Evolutionary conservation across 2,329 filamentous ascomycete species (phyloP).

Genomic region (Coleophoma eucalyptorum): DNA sequence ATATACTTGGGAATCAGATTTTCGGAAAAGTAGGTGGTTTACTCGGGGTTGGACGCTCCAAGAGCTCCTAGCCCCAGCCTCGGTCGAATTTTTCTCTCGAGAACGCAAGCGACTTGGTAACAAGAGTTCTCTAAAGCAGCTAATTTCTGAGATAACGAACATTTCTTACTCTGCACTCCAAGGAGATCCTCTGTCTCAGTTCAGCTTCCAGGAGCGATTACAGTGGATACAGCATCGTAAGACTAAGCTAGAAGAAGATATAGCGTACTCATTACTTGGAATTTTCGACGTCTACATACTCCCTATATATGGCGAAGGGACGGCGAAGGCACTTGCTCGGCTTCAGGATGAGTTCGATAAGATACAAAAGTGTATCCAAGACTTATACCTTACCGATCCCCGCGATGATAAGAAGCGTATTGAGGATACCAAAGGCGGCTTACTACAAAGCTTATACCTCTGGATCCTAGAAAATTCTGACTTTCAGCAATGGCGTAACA

Average conservation of each 20-base stretch:
- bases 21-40: neutral
- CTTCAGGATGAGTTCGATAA: slow-evolving; percentile 30
- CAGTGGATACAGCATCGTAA: slow-evolving; percentile 32
- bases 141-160: slow-evolving; percentile 2
- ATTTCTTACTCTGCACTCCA: neutral
- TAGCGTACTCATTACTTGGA: slow-evolving; percentile 37
- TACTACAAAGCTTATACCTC: no score
- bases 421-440: no score
- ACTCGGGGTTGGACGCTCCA: no score
- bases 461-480: no score
- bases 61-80: neutral
- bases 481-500: no score
- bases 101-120: neutral
- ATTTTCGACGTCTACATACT: slow-evolving; percentile 39
- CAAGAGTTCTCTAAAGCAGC: neutral
- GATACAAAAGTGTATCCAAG: slow-evolving; percentile 14
- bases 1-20: neutral
- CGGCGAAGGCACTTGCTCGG: slow-evolving; percentile 23
- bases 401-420: slow-evolving; percentile 31
- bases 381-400: slow-evolving; percentile 28
- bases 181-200: slow-evolving; percentile 1
- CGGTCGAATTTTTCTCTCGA: slow-evolving; percentile 1
- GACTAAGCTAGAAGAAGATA: slow-evolving; percentile 33
- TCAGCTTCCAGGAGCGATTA: slow-evolving; percentile 15
- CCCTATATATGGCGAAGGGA: slow-evolving; percentile 33